These are phyloP conservation scores for Tulasnella sp. DNA, from an alignment of 768 basidiomycete genomes.

Conservation along the genomic window DNA sequence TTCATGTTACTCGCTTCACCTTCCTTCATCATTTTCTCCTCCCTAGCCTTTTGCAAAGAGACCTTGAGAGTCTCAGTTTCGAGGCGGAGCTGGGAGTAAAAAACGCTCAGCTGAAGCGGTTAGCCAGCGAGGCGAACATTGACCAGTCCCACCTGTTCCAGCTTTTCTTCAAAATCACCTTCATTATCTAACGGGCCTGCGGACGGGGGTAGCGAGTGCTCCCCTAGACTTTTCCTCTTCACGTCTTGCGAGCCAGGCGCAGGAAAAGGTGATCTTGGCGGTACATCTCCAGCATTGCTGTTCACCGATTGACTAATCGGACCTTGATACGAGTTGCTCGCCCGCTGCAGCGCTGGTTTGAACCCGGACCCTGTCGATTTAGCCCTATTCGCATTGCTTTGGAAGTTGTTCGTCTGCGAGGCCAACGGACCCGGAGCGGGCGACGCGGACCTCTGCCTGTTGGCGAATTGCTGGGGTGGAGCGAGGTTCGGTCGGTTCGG, in stretches of 20 bases:
- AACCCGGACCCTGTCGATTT: neutral
- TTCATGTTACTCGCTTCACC: conserved; percentile 9
- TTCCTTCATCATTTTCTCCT: conserved; percentile 4
- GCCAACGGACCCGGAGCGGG: neutral
- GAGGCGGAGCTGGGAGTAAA: neutral
- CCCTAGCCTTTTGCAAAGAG: neutral
- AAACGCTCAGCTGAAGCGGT: neutral
- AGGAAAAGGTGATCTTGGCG: neutral
- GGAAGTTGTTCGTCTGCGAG: neutral
- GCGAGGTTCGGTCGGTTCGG: neutral
- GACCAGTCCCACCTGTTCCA: neutral
- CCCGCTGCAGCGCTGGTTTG: neutral
- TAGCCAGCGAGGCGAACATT: neutral
- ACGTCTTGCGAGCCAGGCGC: neutral
- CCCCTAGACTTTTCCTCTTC: neutral
- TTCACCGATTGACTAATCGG: neutral
- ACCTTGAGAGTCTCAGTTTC: conserved; percentile 1
- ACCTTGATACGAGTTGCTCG: neutral
- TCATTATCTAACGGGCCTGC: neutral
- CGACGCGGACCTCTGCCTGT: neutral
- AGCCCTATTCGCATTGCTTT: neutral
- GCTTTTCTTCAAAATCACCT: neutral
- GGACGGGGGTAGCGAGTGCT: neutral
- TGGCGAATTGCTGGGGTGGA: neutral
- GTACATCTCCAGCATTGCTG: neutral